A percentile compares a stretch with the other conserved stretches of the same genome.
These are phyloP conservation scores for Knoxia roxburghii DNA, from an alignment of 257 asterid species.

Conservation along the genomic window DNA sequence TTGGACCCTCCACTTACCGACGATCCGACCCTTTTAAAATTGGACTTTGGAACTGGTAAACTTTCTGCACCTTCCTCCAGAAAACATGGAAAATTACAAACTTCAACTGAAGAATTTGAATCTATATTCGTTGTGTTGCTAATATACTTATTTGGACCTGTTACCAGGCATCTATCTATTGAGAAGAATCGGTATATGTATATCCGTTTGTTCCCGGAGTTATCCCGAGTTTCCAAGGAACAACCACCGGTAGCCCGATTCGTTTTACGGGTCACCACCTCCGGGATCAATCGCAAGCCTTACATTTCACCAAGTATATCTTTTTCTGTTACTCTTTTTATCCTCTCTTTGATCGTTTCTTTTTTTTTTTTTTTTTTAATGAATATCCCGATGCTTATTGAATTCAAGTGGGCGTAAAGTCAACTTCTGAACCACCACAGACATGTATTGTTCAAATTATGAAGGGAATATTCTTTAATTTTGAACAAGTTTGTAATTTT, in stretches of 20 bases:
- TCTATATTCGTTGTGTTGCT: background rate
- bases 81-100: background rate
- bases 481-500: background rate
- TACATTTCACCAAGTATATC: conserved; percentile 61
- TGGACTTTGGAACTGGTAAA: conserved; percentile 94
- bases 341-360: too few species aligned
- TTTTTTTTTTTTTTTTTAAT: background rate
- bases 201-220: conserved; percentile 73
- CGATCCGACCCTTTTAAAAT: conserved; percentile 90
- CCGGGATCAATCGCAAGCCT: conserved; percentile 62
- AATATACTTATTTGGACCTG: background rate
- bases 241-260: conserved; percentile 88
- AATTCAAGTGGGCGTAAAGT: background rate
- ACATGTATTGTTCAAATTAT: too few species aligned
- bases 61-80: background rate
- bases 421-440: background rate
- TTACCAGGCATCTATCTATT: conserved; percentile 48
- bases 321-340: background rate
- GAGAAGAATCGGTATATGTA: conserved; percentile 61
- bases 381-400: too few species aligned
- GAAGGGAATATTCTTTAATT: too few species aligned
- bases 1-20: conserved; percentile 67
- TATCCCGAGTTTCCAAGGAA: conserved; percentile 68
- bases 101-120: background rate
- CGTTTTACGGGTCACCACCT: conserved; percentile 56